Evolutionary conservation across 805 yeast species (phyloP).

Genomic region (Saturnispora saitoi): DNA sequence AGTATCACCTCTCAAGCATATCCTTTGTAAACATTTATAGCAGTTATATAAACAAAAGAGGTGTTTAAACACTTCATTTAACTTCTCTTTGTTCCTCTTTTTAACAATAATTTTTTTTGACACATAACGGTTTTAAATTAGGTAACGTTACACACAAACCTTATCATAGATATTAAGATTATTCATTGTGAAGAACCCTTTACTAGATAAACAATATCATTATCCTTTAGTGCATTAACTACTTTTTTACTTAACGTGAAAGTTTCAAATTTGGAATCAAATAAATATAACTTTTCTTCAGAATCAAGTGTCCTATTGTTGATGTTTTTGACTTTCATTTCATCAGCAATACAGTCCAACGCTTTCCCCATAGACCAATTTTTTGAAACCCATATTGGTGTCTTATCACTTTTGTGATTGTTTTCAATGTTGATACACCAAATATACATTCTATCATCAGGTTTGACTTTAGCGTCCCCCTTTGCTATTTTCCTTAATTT

Average conservation of each 20-base stretch:
- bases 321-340: constrained; percentile 38
- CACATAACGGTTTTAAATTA: not conserved
- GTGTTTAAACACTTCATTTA: not conserved
- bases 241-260: constrained; percentile 28
- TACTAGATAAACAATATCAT: constrained; percentile 45
- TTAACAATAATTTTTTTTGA: not conserved
- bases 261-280: constrained; percentile 10
- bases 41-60: not conserved
- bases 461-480: constrained; percentile 41
- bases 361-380: constrained; percentile 55
- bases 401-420: constrained; percentile 4
- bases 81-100: not conserved
- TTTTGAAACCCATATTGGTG: constrained; percentile 39
- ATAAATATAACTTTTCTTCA: constrained; percentile 1
- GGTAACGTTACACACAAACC: too few relatives aligned
- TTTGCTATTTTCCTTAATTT: constrained; percentile 38
- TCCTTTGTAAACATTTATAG: not conserved
- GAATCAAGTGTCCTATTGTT: constrained; percentile 31
- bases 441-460: constrained; percentile 39
- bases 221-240: constrained; percentile 35
- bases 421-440: constrained; percentile 37
- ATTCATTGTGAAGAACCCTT: constrained; percentile 31
- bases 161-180: not conserved
- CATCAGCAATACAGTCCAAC: constrained; percentile 43
- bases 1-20: not conserved